Evolutionary conservation across 495 filamentous ascomycete species (phyloP).

Genomic region (Rusavskia elegans): DNA sequence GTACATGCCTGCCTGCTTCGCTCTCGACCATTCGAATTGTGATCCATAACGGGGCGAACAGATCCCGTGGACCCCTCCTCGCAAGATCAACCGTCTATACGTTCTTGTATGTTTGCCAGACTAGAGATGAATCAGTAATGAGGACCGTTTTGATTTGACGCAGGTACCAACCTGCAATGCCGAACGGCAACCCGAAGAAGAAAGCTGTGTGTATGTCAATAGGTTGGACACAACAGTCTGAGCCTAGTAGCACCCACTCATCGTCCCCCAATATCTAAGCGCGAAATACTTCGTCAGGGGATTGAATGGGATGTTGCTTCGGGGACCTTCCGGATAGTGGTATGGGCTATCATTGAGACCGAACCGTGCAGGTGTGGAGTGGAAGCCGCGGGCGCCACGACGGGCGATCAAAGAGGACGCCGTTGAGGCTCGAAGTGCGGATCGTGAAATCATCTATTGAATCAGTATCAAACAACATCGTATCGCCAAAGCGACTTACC

Average conservation of each 20-base stretch:
- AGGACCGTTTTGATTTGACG: not conserved
- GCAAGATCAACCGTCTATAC: not conserved
- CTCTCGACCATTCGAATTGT: too few relatives aligned
- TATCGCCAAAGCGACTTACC: not conserved
- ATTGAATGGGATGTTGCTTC: conserved; percentile 93
- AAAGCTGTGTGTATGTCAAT: conserved; percentile 34
- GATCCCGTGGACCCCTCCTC: not conserved
- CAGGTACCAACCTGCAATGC: conserved; percentile 54
- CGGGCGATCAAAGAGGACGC: conserved; percentile 55
- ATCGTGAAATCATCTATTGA: conserved; percentile 68
- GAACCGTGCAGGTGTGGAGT: conserved; percentile 72
- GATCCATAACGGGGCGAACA: too few relatives aligned
- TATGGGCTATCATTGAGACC: conserved; percentile 50
- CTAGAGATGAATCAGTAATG: conserved; percentile 23
- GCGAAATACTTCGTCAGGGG: conserved; percentile 72
- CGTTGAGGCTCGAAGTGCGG: conserved; percentile 54
- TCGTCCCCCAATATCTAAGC: conserved; percentile 68
- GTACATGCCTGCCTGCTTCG: not conserved
- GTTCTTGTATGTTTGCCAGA: conserved; percentile 75
- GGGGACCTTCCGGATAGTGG: conserved; percentile 96
- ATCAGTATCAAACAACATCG: conserved; percentile 1
- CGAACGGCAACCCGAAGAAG: conserved; percentile 71
- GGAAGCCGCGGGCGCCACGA: conserved; percentile 93
- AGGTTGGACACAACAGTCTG: conserved; percentile 1
- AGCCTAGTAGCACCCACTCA: conserved; percentile 34